phyloP scores from a whole-genome alignment of 352 stramenopile species.

The Aphanomyces astaci region DNA sequence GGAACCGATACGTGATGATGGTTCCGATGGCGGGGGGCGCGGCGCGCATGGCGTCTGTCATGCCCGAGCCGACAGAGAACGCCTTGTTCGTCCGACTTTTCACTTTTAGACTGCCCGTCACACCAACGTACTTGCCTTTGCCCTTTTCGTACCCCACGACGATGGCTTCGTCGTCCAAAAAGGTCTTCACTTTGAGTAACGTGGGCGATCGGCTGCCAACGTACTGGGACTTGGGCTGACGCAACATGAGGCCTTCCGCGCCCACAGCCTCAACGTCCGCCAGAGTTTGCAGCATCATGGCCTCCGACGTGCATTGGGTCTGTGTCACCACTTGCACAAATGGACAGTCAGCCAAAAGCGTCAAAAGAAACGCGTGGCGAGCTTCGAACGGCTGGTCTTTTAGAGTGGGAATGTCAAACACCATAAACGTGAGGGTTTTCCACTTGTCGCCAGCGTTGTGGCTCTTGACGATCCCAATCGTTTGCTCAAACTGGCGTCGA shows the following conservation, averaged over 20 bases:
- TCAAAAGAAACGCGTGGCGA: constrained; percentile 36
- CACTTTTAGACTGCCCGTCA: constrained; percentile 48
- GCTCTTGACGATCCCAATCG: constrained; percentile 55
- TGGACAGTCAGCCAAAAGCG: constrained; percentile 31
- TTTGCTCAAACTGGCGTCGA: constrained; percentile 52
- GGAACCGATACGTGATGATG: constrained; percentile 77
- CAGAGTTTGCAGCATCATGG: constrained; percentile 47
- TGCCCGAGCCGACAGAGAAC: constrained; percentile 62
- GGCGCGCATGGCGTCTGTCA: constrained; percentile 48
- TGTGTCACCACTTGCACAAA: constrained; percentile 59
- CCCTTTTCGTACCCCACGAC: constrained; percentile 58
- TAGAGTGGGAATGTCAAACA: constrained; percentile 53
- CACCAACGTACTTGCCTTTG: constrained; percentile 57
- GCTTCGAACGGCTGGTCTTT: constrained; percentile 48
- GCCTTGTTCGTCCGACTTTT: constrained; percentile 55
- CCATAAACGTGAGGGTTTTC: constrained; percentile 54
- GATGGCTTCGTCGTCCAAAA: constrained; percentile 57
- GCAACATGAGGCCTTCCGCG: constrained; percentile 65
- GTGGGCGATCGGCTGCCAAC: constrained; percentile 38
- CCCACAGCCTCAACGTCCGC: constrained; percentile 46
- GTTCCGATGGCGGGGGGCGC: constrained; percentile 39
- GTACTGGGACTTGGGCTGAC: constrained; percentile 50
- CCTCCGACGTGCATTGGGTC: constrained; percentile 41
- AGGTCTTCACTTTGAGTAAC: constrained; percentile 72
- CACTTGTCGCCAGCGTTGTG: constrained; percentile 36